These are phyloP conservation scores for Didymella sp. DNA, from an alignment of 2,329 filamentous ascomycete species.

Conservation along the genomic window DNA sequence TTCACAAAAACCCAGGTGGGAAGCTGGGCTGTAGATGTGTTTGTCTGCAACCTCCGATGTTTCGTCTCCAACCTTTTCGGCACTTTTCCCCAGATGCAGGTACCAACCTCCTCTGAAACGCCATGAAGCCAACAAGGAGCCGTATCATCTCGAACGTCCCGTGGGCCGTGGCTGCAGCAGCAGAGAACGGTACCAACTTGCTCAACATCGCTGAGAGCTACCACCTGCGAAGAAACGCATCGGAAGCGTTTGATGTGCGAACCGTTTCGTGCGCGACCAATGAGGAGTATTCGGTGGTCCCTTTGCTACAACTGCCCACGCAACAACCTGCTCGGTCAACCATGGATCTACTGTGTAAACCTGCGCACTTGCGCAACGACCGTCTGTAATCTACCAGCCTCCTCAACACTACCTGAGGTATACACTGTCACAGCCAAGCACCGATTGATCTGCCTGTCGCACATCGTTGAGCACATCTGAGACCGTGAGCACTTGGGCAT, in stretches of 20 bases:
- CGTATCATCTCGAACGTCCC: neutral
- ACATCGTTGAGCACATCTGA: slow-evolving; percentile 4
- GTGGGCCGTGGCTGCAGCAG: neutral
- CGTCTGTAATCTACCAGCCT: neutral
- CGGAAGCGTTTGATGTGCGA: neutral
- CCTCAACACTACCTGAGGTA: slow-evolving; percentile 9
- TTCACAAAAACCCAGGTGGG: slow-evolving; percentile 8
- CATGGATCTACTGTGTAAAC: neutral
- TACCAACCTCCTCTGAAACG: slow-evolving; percentile 13
- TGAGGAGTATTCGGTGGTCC: neutral
- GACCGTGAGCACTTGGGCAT: slow-evolving; percentile 13
- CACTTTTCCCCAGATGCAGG: slow-evolving; percentile 10
- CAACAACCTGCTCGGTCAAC: slow-evolving; percentile 3
- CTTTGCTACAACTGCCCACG: neutral
- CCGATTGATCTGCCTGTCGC: slow-evolving; percentile 10
- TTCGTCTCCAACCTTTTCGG: slow-evolving; percentile 19
- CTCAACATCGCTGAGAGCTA: neutral
- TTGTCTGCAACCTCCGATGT: slow-evolving; percentile 16
- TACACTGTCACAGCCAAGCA: slow-evolving; percentile 18
- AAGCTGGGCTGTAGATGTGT: slow-evolving; percentile 1
- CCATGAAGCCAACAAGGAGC: slow-evolving; percentile 6
- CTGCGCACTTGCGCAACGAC: neutral
- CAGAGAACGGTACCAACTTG: neutral
- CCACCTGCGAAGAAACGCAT: neutral
- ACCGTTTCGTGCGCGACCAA: slow-evolving; percentile 3